Percentiles rank a stretch among this genome's conserved stretches.
Conservation (phyloP, 2,329 filamentous ascomycete species). For the Aspergillus caelatus region DNA sequence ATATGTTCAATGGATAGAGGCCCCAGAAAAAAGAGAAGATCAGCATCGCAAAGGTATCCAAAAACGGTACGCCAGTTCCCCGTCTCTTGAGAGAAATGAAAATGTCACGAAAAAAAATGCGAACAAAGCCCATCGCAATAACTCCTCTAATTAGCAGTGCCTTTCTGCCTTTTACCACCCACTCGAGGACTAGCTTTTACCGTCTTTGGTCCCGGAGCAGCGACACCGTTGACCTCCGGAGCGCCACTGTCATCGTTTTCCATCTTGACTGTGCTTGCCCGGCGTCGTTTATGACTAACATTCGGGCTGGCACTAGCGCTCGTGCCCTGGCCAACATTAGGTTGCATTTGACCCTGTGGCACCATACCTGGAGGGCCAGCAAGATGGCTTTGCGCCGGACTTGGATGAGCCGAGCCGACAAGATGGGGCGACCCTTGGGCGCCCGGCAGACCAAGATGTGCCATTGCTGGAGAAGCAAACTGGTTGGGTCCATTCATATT, state of each 20-base stretch:
- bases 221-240: constrained; percentile 54
- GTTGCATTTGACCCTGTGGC: constrained; percentile 59
- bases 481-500: constrained; percentile 52
- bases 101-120: constrained; percentile 13
- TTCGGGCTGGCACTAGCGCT: constrained; percentile 67
- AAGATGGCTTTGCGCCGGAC: constrained; percentile 49
- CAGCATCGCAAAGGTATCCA: constrained; percentile 31
- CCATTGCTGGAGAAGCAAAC: constrained; percentile 62
- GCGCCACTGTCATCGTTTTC: constrained; percentile 56
- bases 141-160: constrained; percentile 33
- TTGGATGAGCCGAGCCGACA: constrained; percentile 52
- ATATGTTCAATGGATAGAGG: constrained; percentile 26
- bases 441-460: constrained; percentile 54
- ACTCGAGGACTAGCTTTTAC: constrained; percentile 52
- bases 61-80: constrained; percentile 32
- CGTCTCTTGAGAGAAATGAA: constrained; percentile 26
- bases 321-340: constrained; percentile 51
- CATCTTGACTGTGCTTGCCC: constrained; percentile 62
- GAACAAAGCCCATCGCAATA: constrained; percentile 9
- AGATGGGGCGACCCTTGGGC: constrained; percentile 56
- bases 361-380: constrained; percentile 56
- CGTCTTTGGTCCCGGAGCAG: constrained; percentile 39
- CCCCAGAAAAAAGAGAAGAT: constrained; percentile 13
- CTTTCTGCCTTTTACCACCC: constrained; percentile 52
- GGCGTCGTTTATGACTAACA: constrained; percentile 60